phyloP scores from a whole-genome alignment of 495 filamentous ascomycete species.

The Cairneyella variabilis region DNA sequence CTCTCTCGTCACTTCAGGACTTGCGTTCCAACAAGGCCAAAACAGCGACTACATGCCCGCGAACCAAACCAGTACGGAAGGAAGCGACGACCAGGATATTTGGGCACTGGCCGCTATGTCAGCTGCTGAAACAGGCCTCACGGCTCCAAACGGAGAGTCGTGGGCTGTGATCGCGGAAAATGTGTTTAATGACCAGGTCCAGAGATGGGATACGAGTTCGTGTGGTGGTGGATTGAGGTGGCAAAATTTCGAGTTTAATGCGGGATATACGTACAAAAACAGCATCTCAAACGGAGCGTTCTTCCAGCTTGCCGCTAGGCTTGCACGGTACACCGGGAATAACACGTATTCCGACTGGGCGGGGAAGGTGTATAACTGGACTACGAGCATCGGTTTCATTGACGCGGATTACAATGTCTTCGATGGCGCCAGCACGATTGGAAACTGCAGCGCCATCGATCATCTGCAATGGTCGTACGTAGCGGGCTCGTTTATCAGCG shows the following conservation, averaged over 20 bases:
- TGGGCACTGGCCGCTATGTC: slow-evolving; percentile 68
- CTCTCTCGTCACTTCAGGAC: slow-evolving; percentile 43
- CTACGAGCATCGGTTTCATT: slow-evolving; percentile 55
- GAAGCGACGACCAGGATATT: slow-evolving; percentile 65
- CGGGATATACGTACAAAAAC: slow-evolving; percentile 72
- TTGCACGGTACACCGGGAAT: slow-evolving; percentile 71
- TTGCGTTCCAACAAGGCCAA: slow-evolving; percentile 56
- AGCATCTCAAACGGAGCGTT: slow-evolving; percentile 73
- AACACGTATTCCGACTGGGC: slow-evolving; percentile 75
- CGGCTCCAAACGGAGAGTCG: slow-evolving; percentile 48
- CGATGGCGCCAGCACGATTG: slow-evolving; percentile 52
- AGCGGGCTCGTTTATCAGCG: slow-evolving; percentile 67
- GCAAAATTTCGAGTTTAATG: slow-evolving; percentile 74
- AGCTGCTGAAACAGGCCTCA: slow-evolving; percentile 58
- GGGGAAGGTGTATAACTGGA: slow-evolving; percentile 68
- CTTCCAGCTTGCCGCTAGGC: slow-evolving; percentile 68
- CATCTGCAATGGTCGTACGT: slow-evolving; percentile 74
- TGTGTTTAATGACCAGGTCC: slow-evolving; percentile 66
- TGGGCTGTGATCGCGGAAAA: slow-evolving; percentile 79
- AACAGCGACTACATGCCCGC: slow-evolving; percentile 56
- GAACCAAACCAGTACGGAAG: slow-evolving; percentile 57
- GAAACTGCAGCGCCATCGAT: slow-evolving; percentile 57
- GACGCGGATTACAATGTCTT: slow-evolving; percentile 55
- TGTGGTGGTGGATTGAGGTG: slow-evolving; percentile 76
- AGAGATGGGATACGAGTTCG: slow-evolving; percentile 57